phyloP scores from a whole-genome alignment of 306 rosid species.

The Lablab purpureus region DNA sequence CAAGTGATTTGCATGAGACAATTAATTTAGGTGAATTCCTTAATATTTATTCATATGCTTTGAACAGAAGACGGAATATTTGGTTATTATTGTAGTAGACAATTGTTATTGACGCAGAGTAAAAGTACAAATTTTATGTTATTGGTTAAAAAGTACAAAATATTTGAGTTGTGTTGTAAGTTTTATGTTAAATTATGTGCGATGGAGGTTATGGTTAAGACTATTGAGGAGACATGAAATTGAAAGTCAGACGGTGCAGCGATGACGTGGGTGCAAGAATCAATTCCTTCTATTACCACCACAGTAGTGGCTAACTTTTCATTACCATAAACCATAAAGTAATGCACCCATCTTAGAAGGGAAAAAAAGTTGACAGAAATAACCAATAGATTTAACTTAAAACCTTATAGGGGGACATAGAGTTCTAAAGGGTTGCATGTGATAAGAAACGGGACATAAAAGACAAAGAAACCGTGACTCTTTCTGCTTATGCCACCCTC shows the following conservation, averaged over 20 bases:
- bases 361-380: slow-evolving; percentile 5
- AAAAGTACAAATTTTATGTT: no score
- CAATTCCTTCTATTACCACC: slow-evolving; percentile 41
- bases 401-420: slow-evolving; percentile 16
- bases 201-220: no score
- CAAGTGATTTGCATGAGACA: no score
- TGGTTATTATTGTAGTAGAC: no score
- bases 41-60: no score
- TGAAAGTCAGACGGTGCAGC: not conserved
- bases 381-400: not conserved
- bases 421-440: slow-evolving; percentile 47
- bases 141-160: no score
- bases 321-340: slow-evolving; percentile 41
- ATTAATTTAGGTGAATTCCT: no score
- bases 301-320: slow-evolving; percentile 45
- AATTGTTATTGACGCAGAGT: no score
- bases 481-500: not conserved
- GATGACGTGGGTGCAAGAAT: slow-evolving; percentile 30
- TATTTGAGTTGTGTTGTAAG: no score
- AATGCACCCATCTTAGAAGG: slow-evolving; percentile 3
- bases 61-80: no score
- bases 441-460: slow-evolving; percentile 35
- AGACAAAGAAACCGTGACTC: slow-evolving; percentile 57
- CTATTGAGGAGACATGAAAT: slow-evolving; percentile 27
- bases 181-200: no score